Conservation (phyloP, 768 basidiomycete genomes). For the Boletus edulis region DNA sequence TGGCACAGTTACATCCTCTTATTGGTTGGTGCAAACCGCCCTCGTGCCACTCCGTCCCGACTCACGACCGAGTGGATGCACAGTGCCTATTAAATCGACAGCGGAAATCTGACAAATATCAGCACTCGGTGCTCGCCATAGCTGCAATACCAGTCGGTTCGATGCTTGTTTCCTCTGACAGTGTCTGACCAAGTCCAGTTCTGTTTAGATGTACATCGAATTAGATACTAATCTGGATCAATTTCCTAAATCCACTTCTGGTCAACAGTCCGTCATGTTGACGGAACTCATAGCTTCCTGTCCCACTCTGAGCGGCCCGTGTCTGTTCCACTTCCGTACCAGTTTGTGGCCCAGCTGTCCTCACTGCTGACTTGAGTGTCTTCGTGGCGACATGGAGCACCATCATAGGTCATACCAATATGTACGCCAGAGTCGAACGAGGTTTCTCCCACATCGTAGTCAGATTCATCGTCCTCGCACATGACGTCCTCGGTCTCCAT, state of each 20-base stretch:
- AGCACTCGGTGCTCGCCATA: background rate
- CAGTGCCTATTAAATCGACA: slow-evolving; percentile 19
- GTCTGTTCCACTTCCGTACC: background rate
- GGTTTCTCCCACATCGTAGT: slow-evolving; percentile 14
- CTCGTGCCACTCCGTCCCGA: background rate
- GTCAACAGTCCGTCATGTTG: background rate
- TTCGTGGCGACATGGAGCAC: slow-evolving; percentile 1
- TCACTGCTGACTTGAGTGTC: slow-evolving; percentile 7
- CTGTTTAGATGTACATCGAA: slow-evolving; percentile 22
- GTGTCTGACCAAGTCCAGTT: slow-evolving; percentile 6
- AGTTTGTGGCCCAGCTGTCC: slow-evolving; percentile 7
- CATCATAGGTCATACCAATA: slow-evolving; percentile 11
- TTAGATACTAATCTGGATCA: slow-evolving; percentile 22
- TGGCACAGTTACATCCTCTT: slow-evolving; percentile 90
- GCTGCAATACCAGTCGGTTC: slow-evolving; percentile 25
- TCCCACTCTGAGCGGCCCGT: background rate
- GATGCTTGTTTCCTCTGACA: background rate
- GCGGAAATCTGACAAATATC: slow-evolving; percentile 15
- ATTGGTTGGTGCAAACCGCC: slow-evolving; percentile 56
- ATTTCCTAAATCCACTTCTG: slow-evolving; percentile 1
- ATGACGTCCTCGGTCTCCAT: slow-evolving; percentile 10
- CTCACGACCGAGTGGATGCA: background rate
- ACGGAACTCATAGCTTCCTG: background rate
- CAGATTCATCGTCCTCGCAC: slow-evolving; percentile 22
- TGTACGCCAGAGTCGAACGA: slow-evolving; percentile 31